Conservation (phyloP, 2,329 filamentous ascomycete genomes). For the Raffaelea ambrosiae region DNA sequence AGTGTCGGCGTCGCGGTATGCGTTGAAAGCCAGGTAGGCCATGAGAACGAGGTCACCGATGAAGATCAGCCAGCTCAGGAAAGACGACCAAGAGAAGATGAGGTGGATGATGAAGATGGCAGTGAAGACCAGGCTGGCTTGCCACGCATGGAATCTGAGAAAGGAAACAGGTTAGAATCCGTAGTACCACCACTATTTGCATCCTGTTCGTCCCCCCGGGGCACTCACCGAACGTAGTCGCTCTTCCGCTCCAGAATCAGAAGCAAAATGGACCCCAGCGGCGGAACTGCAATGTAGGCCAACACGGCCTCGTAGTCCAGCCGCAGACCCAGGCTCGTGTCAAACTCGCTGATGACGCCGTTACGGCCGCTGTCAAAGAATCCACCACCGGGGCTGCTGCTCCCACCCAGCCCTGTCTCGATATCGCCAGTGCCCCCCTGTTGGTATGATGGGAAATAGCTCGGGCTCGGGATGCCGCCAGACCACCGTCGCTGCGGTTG, state of each 20-base stretch:
- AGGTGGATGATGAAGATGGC: conserved; percentile 69
- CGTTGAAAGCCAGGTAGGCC: conserved; percentile 64
- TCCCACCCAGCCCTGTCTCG: conserved; percentile 10
- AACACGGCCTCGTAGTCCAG: conserved; percentile 86
- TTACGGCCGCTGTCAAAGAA: conserved; percentile 30
- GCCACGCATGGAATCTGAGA: conserved; percentile 88
- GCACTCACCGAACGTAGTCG: conserved; percentile 79
- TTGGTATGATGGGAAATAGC: conserved; percentile 18
- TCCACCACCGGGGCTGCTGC: conserved; percentile 12
- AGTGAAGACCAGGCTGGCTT: conserved; percentile 76
- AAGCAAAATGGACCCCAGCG: conserved; percentile 75
- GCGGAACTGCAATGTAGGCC: conserved; percentile 79
- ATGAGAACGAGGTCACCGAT: conserved; percentile 68
- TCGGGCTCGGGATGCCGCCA: conserved; percentile 29
- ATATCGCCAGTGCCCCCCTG: conserved; percentile 13
- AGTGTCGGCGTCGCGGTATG: conserved; percentile 73
- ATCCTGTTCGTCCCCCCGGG: no score
- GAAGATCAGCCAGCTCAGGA: conserved; percentile 79
- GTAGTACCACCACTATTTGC: no score
- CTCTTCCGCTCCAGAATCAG: conserved; percentile 87
- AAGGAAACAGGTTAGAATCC: background rate
- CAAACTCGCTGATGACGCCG: conserved; percentile 67
- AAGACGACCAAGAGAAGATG: conserved; percentile 73
- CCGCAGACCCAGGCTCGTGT: conserved; percentile 79
- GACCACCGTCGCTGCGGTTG: conserved; percentile 51